Conservation (phyloP, 2,329 filamentous ascomycete genomes). For the Colletotrichum falcatum region DNA sequence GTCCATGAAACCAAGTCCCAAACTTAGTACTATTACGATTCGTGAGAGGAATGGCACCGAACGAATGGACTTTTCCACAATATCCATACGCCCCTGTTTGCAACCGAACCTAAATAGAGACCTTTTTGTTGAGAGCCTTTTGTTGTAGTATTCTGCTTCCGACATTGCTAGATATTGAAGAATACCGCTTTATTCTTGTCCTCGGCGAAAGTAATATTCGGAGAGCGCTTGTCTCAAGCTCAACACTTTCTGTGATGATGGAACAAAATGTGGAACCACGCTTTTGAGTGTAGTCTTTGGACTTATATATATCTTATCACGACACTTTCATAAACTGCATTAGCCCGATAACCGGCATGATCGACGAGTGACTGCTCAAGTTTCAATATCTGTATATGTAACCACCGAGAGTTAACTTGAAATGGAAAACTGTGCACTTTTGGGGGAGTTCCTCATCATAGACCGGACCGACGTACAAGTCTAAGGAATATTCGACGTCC, state of each 20-base stretch:
- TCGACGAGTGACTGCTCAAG: no score
- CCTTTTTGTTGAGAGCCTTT: not conserved
- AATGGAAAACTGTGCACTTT: not conserved
- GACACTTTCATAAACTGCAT: not conserved
- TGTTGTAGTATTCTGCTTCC: not conserved
- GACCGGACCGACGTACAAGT: not conserved
- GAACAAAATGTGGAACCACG: no score
- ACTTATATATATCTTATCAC: no score
- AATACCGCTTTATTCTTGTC: not conserved
- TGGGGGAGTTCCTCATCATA: not conserved
- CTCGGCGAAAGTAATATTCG: not conserved
- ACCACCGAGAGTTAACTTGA: not conserved
- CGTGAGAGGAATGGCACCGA: not conserved
- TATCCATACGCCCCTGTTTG: not conserved
- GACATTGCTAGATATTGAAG: not conserved
- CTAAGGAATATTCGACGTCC: not conserved
- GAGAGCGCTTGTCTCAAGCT: not conserved
- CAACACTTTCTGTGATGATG: no score
- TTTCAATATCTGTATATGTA: accelerated
- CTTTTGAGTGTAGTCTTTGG: no score
- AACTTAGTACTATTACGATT: not conserved
- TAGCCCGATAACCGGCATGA: not conserved
- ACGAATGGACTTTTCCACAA: slow-evolving; percentile 10
- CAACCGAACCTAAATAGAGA: not conserved
- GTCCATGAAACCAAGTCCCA: not conserved